Conservation (phyloP, 1,284 basidiomycete species). For the Austroboletus niveus region DNA sequence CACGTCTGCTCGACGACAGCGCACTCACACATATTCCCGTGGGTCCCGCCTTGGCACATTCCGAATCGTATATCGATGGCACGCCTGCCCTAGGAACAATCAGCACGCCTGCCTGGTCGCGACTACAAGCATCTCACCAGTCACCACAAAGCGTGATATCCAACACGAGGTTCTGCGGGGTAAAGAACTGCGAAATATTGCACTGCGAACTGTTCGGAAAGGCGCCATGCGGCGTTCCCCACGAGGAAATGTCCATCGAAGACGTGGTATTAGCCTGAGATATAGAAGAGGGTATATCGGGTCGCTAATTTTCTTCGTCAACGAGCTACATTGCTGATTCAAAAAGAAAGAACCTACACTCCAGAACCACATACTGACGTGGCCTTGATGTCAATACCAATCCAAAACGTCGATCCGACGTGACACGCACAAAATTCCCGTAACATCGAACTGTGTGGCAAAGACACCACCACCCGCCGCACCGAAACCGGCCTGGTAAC, state of each 20-base stretch:
- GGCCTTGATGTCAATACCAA: constrained; percentile 3
- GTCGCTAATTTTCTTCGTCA: constrained; percentile 33
- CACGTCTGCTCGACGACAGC: background rate
- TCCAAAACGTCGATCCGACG: constrained; percentile 2
- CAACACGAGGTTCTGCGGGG: constrained; percentile 51
- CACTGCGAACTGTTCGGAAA: constrained; percentile 43
- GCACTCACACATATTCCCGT: constrained; percentile 42
- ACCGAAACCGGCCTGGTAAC: constrained; percentile 59
- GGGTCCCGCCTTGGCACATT: constrained; percentile 37
- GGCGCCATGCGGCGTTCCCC: constrained; percentile 55
- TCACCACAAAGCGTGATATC: constrained; percentile 59
- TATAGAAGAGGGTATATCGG: constrained; percentile 44
- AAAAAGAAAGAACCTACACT: constrained; percentile 44
- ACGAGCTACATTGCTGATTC: background rate
- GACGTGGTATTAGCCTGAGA: constrained; percentile 37
- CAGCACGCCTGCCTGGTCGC: background rate
- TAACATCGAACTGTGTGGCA: constrained; percentile 63
- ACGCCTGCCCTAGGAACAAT: constrained; percentile 41
- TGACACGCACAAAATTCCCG: constrained; percentile 56
- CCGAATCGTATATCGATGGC: constrained; percentile 33
- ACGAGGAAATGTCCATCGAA: constrained; percentile 47
- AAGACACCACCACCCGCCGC: constrained; percentile 71
- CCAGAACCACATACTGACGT: constrained; percentile 72
- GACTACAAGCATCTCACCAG: constrained; percentile 36
- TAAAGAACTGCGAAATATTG: constrained; percentile 49